phyloP scores from a whole-genome alignment of 163 green algal species.

The Scenedesmus sp. region DNA sequence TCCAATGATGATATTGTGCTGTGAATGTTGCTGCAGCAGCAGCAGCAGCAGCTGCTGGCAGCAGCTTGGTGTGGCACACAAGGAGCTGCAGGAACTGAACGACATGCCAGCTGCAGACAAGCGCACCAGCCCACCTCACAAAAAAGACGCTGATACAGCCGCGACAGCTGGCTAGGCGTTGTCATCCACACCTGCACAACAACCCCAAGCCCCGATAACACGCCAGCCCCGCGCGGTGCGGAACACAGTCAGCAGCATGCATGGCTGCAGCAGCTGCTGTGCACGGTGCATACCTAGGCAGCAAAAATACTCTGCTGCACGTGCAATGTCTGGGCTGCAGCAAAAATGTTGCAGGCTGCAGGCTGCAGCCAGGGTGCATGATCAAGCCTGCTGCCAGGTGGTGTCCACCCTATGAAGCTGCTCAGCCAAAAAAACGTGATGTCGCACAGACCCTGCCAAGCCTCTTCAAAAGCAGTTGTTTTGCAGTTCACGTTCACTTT shows the following conservation, averaged over 20 bases:
- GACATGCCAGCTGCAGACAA: background rate
- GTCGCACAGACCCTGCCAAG: background rate
- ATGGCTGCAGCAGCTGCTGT: conserved; percentile 7
- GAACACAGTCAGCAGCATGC: background rate
- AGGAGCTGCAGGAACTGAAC: background rate
- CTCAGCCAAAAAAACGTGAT: conserved; percentile 38
- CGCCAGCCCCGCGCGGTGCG: background rate
- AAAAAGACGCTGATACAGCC: conserved; percentile 40
- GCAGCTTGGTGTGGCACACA: background rate
- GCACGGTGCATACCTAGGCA: background rate
- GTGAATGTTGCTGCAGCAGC: background rate
- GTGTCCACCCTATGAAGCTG: background rate
- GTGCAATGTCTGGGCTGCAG: background rate
- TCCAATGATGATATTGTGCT: background rate
- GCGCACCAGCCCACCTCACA: conserved; percentile 40
- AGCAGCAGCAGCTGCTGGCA: background rate
- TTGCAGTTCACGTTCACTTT: background rate
- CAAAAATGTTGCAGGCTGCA: background rate
- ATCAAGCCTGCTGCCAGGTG: conserved; percentile 8
- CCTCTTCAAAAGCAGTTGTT: background rate
- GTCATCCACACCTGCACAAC: conserved; percentile 20
- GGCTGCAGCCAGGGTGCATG: background rate
- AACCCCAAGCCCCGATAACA: background rate
- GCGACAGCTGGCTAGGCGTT: background rate
- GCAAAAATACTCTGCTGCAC: background rate